Evolutionary conservation across 306 rosid species (phyloP).

Genomic region (Citrullus mucosospermus): DNA sequence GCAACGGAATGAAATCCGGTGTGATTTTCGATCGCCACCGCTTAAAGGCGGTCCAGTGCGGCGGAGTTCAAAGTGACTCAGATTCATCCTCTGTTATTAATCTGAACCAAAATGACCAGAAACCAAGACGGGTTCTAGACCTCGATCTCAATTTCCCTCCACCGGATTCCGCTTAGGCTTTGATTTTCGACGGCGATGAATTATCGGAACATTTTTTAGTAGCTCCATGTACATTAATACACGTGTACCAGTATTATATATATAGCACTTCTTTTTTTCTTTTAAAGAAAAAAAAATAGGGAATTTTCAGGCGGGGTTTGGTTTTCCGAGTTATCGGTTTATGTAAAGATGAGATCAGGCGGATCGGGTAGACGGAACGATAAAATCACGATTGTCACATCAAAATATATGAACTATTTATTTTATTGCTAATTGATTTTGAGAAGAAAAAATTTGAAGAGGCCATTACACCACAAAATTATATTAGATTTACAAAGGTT

Average conservation of each 20-base stretch:
- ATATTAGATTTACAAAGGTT: too few species aligned
- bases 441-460: too few species aligned
- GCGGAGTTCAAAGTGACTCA: conserved; percentile 39
- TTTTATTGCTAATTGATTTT: too few species aligned
- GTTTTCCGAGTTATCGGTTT: too few species aligned
- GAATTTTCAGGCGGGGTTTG: too few species aligned
- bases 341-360: not conserved
- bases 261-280: too few species aligned
- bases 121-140: conserved; percentile 7
- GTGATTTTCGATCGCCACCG: conserved; percentile 10
- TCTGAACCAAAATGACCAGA: conserved; percentile 23
- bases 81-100: conserved; percentile 61
- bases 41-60: not conserved
- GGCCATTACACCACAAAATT: too few species aligned
- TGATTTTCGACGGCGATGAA: not conserved
- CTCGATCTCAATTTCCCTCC: conserved; percentile 54
- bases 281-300: too few species aligned
- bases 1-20: conserved; percentile 15
- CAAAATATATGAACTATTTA: too few species aligned
- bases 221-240: not conserved
- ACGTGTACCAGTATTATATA: not conserved
- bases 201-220: not conserved
- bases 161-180: conserved; percentile 22
- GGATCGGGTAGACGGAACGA: not conserved
- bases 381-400: too few species aligned